Conservation (phyloP, 495 filamentous ascomycete species). For the Neurospora sp. region DNA sequence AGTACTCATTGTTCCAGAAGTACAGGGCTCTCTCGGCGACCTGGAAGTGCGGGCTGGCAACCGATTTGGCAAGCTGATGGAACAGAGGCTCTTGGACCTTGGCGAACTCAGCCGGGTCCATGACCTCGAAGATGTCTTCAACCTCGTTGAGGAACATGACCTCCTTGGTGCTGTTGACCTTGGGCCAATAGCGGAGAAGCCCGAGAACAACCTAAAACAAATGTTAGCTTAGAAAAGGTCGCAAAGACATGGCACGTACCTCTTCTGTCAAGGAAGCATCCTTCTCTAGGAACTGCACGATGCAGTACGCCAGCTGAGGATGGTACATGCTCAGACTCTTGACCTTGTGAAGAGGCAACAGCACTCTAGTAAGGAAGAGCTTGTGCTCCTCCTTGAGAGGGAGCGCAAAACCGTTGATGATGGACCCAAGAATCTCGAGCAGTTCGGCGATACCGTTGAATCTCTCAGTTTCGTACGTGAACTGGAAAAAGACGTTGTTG, state of each 20-base stretch:
- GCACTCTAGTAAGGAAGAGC: conserved; percentile 85
- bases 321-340: conserved; percentile 99
- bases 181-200: conserved; percentile 94
- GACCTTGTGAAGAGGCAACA: conserved; percentile 93
- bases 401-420: conserved; percentile 97
- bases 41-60: conserved; percentile 98
- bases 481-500: conserved; percentile 99
- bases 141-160: conserved; percentile 99
- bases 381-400: conserved; percentile 99
- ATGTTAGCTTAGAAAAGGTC: not conserved
- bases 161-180: conserved; percentile 98
- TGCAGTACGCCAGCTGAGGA: conserved; percentile 96
- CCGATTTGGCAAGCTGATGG: conserved; percentile 92
- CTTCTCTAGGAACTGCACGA: conserved; percentile 98
- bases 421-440: conserved; percentile 92
- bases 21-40: conserved; percentile 95
- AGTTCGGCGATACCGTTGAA: conserved; percentile 98
- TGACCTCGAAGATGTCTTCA: conserved; percentile 99
- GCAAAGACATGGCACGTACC: conserved; percentile 32
- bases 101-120: conserved; percentile 97
- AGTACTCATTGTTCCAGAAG: conserved; percentile 99
- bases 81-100: conserved; percentile 98
- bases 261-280: conserved; percentile 96
- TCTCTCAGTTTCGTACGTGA: conserved; percentile 95
- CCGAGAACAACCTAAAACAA: conserved; percentile 73